Evolutionary conservation across 1,139 yeast genomes (phyloP).

Genomic region (Keqinozyma sinolaborantium): DNA sequence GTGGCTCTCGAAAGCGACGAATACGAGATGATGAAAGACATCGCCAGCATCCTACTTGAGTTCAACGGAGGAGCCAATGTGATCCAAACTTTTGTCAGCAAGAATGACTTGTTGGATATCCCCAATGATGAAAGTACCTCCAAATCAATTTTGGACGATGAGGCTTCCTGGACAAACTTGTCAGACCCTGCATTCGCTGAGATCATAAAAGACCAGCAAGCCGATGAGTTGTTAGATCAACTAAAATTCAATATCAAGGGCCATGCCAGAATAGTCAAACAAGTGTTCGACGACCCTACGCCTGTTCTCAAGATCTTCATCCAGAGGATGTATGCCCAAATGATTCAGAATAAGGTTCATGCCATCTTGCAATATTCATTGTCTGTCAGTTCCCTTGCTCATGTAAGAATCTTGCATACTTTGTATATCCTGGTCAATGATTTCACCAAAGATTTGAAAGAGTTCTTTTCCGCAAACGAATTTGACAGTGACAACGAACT

Average conservation of each 20-base stretch:
- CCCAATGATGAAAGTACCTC: slow-evolving; percentile 32
- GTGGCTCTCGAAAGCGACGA: slow-evolving; percentile 56
- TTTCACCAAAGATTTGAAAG: slow-evolving; percentile 65
- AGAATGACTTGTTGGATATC: slow-evolving; percentile 66
- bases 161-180: slow-evolving; percentile 32
- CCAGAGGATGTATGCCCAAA: slow-evolving; percentile 76
- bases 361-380: slow-evolving; percentile 62
- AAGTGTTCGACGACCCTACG: slow-evolving; percentile 66
- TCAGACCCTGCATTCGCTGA: slow-evolving; percentile 34
- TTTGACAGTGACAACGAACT: slow-evolving; percentile 44
- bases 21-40: slow-evolving; percentile 69
- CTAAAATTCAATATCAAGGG: slow-evolving; percentile 49
- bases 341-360: slow-evolving; percentile 65
- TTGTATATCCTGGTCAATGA: slow-evolving; percentile 60
- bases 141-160: slow-evolving; percentile 32
- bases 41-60: slow-evolving; percentile 73
- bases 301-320: slow-evolving; percentile 68
- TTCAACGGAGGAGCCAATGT: slow-evolving; percentile 86
- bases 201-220: slow-evolving; percentile 28
- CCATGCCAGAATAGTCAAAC: slow-evolving; percentile 70
- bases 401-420: slow-evolving; percentile 71
- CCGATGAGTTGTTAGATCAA: slow-evolving; percentile 30
- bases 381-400: slow-evolving; percentile 66
- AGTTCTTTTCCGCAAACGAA: slow-evolving; percentile 47
- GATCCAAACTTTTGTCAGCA: slow-evolving; percentile 75